Base-by-base conservation (phyloP, 2,329 filamentous ascomycete species). In the Graphiopsis chlorocephala region DNA sequence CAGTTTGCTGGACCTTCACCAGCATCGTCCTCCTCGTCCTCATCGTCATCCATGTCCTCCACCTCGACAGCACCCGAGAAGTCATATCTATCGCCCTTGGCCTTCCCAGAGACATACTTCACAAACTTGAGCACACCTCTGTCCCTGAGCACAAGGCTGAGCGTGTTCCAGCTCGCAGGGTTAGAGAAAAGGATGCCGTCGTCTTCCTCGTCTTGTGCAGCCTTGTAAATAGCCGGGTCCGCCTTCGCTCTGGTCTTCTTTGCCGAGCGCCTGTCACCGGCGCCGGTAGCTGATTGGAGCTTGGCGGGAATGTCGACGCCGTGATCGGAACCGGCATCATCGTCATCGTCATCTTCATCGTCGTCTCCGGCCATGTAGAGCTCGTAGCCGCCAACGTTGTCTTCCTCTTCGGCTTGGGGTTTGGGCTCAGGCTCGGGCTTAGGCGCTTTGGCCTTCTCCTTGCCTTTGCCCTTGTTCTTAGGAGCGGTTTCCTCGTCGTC, bases 71-170 rank as follows among this genome's bases (percentile, higher is more conserved):
- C 87, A 0, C 88, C 95, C 55, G 87, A 89, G 58, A 98, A 83
- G 79, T 99, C 95, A 92, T 93, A 98, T 50, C 95, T 85, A 78
- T 98, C 95, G 0, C 95, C 95, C 73, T 86, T 86, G 8, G 95
- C 95, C 59, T 84, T 86, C 66, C 84, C 84, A 78, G 90, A 96
- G 25, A 99, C 90, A 77, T 98, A 99, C 82, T 98, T 99, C 73
- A 98, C 93, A 75, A 99, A 99, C 76, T 92, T 89, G 74, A 99
- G 82, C 15, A 90, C 90, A 15, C 92, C 93, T 70, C 86, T 88
- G 75, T 99, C 95, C 65, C 95, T 86, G 70, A 98, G 81, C 33
- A 98, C 95, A 69, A 99, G 87, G 68, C 90, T 93, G 81, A 99
- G 84, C 68, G 90, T 92, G 78, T 98, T 98, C 95, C 95, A 99